phyloP scores from a whole-genome alignment of 495 filamentous ascomycete species.

The Saxophila tyrrhenica region DNA sequence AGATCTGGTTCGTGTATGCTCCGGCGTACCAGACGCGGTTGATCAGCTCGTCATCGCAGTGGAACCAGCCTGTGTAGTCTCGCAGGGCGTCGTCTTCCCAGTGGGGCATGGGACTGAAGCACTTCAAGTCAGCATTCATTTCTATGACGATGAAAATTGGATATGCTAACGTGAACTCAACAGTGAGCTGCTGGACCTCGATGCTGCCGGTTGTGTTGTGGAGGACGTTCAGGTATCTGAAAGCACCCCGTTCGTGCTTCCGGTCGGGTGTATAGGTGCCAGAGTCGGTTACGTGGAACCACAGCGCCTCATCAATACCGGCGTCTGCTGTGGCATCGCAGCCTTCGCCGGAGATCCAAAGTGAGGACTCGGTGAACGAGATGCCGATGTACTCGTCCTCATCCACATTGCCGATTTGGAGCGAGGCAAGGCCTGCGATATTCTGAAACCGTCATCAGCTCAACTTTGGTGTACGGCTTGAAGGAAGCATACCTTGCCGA shows the following conservation, averaged over 20 bases:
- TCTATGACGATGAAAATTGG: neutral
- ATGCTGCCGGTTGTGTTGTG: slow-evolving; percentile 22
- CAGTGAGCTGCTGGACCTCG: slow-evolving; percentile 17
- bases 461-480: neutral
- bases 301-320: slow-evolving; percentile 33
- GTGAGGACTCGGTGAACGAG: slow-evolving; percentile 34
- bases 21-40: slow-evolving; percentile 56
- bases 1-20: slow-evolving; percentile 49
- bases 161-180: neutral
- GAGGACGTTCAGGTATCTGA: slow-evolving; percentile 33
- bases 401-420: slow-evolving; percentile 26
- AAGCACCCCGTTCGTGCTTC: slow-evolving; percentile 33
- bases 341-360: slow-evolving; percentile 32
- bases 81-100: slow-evolving; percentile 14
- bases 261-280: slow-evolving; percentile 28
- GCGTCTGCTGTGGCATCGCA: slow-evolving; percentile 35
- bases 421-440: slow-evolving; percentile 33
- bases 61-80: slow-evolving; percentile 40
- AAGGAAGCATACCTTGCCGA: slow-evolving; percentile 23
- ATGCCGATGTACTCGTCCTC: slow-evolving; percentile 32
- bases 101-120: slow-evolving; percentile 22
- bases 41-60: slow-evolving; percentile 33
- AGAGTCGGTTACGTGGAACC: slow-evolving; percentile 27
- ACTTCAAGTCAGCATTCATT: too few species aligned
- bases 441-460: slow-evolving; percentile 14